These are phyloP conservation scores for Neurospora sp. DNA, from an alignment of 495 filamentous ascomycete species.

Conservation along the genomic window DNA sequence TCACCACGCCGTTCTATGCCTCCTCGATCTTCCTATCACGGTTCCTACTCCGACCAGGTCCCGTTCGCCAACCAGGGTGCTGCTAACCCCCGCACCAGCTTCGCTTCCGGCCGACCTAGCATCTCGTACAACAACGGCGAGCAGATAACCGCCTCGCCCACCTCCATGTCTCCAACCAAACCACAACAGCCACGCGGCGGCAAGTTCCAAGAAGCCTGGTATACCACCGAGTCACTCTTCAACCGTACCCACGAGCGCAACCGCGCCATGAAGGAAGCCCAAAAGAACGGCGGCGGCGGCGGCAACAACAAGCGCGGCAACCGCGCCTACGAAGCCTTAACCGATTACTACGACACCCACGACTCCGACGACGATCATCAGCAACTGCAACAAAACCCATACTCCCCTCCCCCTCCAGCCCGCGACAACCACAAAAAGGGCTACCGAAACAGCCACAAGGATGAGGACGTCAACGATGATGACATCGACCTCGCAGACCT, in stretches of 20 bases:
- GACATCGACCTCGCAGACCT: conserved; percentile 15
- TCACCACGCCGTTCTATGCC: conserved; percentile 37
- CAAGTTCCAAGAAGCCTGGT: conserved; percentile 54
- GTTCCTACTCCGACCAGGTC: conserved; percentile 27
- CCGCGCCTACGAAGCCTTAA: conserved; percentile 35
- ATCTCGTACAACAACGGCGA: not conserved
- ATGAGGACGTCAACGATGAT: conserved; percentile 12
- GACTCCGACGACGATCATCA: conserved; percentile 33
- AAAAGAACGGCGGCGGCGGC: conserved; percentile 26
- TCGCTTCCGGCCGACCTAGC: conserved; percentile 6
- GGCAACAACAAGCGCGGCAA: conserved; percentile 26
- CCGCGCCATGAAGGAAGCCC: conserved; percentile 21
- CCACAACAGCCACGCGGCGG: conserved; percentile 41
- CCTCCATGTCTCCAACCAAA: conserved; percentile 16
- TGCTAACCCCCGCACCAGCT: conserved; percentile 17
- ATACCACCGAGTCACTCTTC: conserved; percentile 41
- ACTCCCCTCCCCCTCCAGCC: conserved; percentile 17
- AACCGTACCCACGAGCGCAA: conserved; percentile 41
- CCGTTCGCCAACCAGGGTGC: conserved; percentile 26
- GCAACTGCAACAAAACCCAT: not conserved
- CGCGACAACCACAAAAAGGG: conserved; percentile 16
- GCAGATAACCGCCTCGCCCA: not conserved
- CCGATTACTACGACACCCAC: conserved; percentile 38
- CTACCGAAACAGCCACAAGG: conserved; percentile 6
- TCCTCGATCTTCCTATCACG: conserved; percentile 15